A percentile compares a stretch with the other conserved stretches of the same genome.
These are phyloP conservation scores for Pestalotiopsis sp. DNA, from an alignment of 2,329 filamentous ascomycete genomes.

Conservation along the genomic window DNA sequence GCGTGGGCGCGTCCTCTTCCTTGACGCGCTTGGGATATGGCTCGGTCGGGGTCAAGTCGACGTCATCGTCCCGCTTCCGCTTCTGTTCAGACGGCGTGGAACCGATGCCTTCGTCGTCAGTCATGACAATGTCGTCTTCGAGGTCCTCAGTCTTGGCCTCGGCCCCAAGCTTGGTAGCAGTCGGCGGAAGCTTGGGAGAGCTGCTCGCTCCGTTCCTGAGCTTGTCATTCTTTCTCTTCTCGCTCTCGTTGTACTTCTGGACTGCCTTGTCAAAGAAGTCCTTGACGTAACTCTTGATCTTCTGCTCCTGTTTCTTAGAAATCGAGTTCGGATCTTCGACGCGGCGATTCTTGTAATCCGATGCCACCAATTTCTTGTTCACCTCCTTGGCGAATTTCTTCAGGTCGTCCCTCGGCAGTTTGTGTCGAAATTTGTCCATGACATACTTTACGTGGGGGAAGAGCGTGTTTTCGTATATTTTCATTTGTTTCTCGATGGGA, in stretches of 20 bases:
- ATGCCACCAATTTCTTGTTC: slow-evolving; percentile 86
- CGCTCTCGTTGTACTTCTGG: slow-evolving; percentile 69
- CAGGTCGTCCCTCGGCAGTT: slow-evolving; percentile 78
- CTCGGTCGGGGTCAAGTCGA: slow-evolving; percentile 52
- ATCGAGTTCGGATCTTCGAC: slow-evolving; percentile 79
- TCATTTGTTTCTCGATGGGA: slow-evolving; percentile 86
- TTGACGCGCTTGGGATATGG: slow-evolving; percentile 57
- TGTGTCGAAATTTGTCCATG: slow-evolving; percentile 83
- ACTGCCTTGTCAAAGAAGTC: slow-evolving; percentile 88
- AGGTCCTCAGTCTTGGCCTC: slow-evolving; percentile 34
- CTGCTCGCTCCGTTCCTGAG: slow-evolving; percentile 29
- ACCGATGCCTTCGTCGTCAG: slow-evolving; percentile 45
- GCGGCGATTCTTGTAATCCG: slow-evolving; percentile 88
- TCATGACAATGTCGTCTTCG: slow-evolving; percentile 37
- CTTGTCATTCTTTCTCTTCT: slow-evolving; percentile 62
- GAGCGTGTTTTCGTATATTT: slow-evolving; percentile 92
- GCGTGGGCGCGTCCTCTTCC: slow-evolving; percentile 48
- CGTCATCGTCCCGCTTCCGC: slow-evolving; percentile 62
- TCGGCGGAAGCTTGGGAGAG: slow-evolving; percentile 25
- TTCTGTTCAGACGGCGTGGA: slow-evolving; percentile 58
- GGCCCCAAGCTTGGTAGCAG: slow-evolving; percentile 23
- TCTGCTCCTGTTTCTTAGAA: slow-evolving; percentile 75
- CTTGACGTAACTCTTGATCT: slow-evolving; percentile 81
- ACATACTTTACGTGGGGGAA: slow-evolving; percentile 85
- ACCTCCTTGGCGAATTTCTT: slow-evolving; percentile 68